Evolutionary conservation across 495 filamentous ascomycete species (phyloP).

Genomic region (Lasiosphaeria ovina): DNA sequence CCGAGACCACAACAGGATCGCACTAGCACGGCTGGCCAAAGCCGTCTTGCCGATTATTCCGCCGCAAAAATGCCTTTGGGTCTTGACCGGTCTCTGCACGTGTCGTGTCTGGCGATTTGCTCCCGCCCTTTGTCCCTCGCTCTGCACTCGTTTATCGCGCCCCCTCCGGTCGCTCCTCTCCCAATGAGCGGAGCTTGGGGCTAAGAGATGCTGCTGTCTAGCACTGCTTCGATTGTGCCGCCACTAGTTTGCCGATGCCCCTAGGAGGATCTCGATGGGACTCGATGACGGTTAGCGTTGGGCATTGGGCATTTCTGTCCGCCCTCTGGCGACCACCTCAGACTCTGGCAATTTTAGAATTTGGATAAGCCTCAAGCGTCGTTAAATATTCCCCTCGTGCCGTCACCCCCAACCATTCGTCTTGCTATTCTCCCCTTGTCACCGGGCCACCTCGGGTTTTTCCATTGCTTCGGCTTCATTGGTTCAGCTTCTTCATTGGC

Average conservation of each 20-base stretch:
- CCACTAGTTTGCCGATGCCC: no score
- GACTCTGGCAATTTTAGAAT: not conserved
- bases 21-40: no score
- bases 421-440: conserved; percentile 4
- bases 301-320: no score
- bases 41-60: not conserved
- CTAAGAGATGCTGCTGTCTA: no score
- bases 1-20: conserved; percentile 14
- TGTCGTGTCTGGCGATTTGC: conserved; percentile 5
- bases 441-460: not conserved
- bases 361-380: not conserved
- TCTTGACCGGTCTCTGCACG: not conserved
- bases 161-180: no score
- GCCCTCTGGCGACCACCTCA: not conserved
- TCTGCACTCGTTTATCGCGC: conserved; percentile 12
- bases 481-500: not conserved
- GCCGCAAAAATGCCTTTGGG: not conserved
- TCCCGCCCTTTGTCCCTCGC: conserved; percentile 2
- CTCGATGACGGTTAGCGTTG: no score
- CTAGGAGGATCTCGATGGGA: no score
- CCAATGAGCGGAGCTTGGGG: no score
- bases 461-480: conserved; percentile 1
- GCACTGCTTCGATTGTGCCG: no score
- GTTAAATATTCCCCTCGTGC: conserved; percentile 12
- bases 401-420: not conserved